Evolutionary conservation across 768 basidiomycete species (phyloP), one percentile per base, ranked within the genome.

Genomic region (Xerocomus brunneocitrinus): DNA sequence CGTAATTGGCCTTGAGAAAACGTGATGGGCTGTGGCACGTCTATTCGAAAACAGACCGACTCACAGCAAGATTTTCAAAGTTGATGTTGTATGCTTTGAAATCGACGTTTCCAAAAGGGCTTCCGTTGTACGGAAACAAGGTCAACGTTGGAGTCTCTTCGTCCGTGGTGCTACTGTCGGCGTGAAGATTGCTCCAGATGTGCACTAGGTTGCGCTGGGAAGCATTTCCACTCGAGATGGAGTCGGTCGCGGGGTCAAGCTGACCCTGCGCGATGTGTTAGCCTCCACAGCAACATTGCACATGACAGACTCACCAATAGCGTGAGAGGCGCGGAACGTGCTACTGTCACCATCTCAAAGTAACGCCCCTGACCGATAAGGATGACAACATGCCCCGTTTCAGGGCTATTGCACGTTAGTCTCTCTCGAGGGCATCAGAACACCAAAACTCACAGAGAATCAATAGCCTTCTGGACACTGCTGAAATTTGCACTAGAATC

Each of bases 311-410:
- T 57, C 57, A 83, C 85, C 31, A 87, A 67, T 19, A 87, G 68
- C 0, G 79, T 83, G 35, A 85, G 66, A 16, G 83, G 79, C 1
- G 71, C 79, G 47, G 62, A 64, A 39, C 82, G 72, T 0, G 82
- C 79, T 19, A 87, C 69, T 49, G 82, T 84, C 5, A 87, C 60
- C 0, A 74, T 76, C 66, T 85, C 84, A 46, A 77, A 75, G 55
- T 86, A 87, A 46, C 78, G 72, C 7, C 85, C 85, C 50, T 70
- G 68, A 0, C 73, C 84, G 36, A 87, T 73, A 27, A 86, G 76
- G 35, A 87, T 82, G 2, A 70, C 70, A 0, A 73, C 78, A 4
- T 55, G 28, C 4, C 73, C 75, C 8, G 66, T 61, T 27, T 71
- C 59, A 0, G 78, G 74, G 19, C 83, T 86, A 34, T 22, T 5